A percentile compares a stretch with the other conserved stretches of the same genome.
phyloP scores from a whole-genome alignment of 345 rosid species.

The Brassica incana region DNA sequence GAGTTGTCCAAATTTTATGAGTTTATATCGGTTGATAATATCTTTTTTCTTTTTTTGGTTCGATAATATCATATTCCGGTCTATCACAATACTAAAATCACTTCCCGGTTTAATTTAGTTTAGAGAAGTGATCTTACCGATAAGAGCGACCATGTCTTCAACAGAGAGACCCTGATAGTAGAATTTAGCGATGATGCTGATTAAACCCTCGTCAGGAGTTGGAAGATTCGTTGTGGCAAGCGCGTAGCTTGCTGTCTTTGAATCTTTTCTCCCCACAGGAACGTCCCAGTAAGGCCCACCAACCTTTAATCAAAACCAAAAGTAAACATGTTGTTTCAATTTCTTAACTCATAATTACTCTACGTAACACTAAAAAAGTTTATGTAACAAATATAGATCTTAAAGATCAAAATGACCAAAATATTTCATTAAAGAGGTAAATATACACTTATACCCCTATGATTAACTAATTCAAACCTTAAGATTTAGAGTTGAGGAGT shows the following conservation, averaged over 20 bases:
- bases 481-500: no score
- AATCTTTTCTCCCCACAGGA: constrained; percentile 91
- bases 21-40: not conserved
- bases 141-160: constrained; percentile 79
- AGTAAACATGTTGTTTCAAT: no score
- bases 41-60: not conserved
- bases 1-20: no score
- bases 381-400: no score
- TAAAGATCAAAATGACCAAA: no score
- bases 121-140: constrained; percentile 48
- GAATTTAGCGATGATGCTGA: constrained; percentile 65
- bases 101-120: constrained; percentile 3
- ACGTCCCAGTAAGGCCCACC: constrained; percentile 98
- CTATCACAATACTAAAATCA: not conserved
- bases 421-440: no score
- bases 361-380: no score
- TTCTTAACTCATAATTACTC: no score
- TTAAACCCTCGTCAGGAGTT: constrained; percentile 57
- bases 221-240: constrained; percentile 59
- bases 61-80: not conserved
- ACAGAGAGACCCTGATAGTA: constrained; percentile 72
- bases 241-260: constrained; percentile 63
- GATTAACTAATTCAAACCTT: no score
- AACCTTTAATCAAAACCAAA: constrained; percentile 47
- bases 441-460: no score